phyloP scores from a whole-genome alignment of 2,329 filamentous ascomycete genomes.

The Paecilomyces niveus region DNA sequence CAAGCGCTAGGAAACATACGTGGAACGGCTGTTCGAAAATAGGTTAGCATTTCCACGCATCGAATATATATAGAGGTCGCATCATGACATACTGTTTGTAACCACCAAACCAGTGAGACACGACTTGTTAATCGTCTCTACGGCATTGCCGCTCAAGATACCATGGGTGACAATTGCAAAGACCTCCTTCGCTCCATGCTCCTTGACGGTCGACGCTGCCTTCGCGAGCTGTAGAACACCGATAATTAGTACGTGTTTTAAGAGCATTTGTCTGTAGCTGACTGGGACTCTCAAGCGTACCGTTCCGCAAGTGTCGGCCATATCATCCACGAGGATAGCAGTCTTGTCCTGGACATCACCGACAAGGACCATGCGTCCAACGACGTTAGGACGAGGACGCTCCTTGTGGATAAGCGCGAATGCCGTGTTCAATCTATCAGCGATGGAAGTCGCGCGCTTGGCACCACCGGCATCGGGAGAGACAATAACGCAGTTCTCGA shows the following conservation, averaged over 20 bases:
- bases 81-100: constrained; percentile 78
- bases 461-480: constrained; percentile 92
- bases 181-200: constrained; percentile 78
- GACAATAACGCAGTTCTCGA: constrained; percentile 84
- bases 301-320: constrained; percentile 94
- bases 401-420: constrained; percentile 98
- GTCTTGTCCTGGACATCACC: constrained; percentile 87
- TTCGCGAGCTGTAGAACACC: constrained; percentile 51
- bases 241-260: not conserved
- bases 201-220: constrained; percentile 80
- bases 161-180: constrained; percentile 95
- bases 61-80: not conserved
- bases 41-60: not conserved
- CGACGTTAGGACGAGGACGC: constrained; percentile 81
- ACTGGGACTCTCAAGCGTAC: not conserved
- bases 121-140: constrained; percentile 75
- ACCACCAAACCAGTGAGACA: constrained; percentile 73
- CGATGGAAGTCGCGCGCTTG: constrained; percentile 87
- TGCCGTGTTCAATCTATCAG: constrained; percentile 79
- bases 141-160: constrained; percentile 80
- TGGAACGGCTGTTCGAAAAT: not conserved
- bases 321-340: constrained; percentile 94
- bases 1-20: not conserved
- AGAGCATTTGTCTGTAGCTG: not conserved
- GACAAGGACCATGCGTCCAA: constrained; percentile 91